Base-by-base conservation (phyloP, 192 early-diverging fungal species). In the Umbelopsis sp. region DNA sequence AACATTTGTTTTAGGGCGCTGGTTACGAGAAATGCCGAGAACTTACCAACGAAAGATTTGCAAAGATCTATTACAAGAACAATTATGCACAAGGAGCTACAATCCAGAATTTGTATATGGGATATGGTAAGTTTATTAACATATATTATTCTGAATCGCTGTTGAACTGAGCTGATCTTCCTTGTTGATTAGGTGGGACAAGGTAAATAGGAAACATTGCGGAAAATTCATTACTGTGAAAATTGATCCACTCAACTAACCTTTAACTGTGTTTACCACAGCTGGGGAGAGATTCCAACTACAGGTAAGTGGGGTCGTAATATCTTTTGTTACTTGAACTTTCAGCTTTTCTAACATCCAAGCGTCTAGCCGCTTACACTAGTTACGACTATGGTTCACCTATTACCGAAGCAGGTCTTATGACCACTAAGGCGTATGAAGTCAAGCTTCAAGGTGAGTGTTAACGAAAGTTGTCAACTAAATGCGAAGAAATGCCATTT, bases 91-190 rank as follows among this genome's bases (percentile, higher is more conserved):
- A 91, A 72, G 88, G 88, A 1, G 78, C 78, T 25, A 90, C 88
- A 4, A 83, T 84, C 53, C 67, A 83, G 34, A 87, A 79, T 74
- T 73, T 88, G 65, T 90, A 91, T 77, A 91, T 90, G 88, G 80
- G 75, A 34, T 91, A 91, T 70, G 90, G 90, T 21, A 87, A 32
- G 56, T 17, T 0, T 34, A 54, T 3, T 26, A 12, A 8, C 11
- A n/a, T 5, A 62, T 1, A 2, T 11, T 20, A 5, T 34, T 20
- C 5, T 32, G 6, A 87, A 49, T 20, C 16, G 24, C 5, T 5
- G 25, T 10, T 4, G 52, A 24, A 2, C 1, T 24, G 10, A 2
- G 4, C 26, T 32, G 26, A 31, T n/a, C 17, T 0, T 36, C 17
- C 0, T 62, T 20, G 8, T 20, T 20, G 1, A 25, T 12, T 3